phyloP scores from a whole-genome alignment of 164 flowering plant genomes.

The Cinnamomum micranthum region DNA sequence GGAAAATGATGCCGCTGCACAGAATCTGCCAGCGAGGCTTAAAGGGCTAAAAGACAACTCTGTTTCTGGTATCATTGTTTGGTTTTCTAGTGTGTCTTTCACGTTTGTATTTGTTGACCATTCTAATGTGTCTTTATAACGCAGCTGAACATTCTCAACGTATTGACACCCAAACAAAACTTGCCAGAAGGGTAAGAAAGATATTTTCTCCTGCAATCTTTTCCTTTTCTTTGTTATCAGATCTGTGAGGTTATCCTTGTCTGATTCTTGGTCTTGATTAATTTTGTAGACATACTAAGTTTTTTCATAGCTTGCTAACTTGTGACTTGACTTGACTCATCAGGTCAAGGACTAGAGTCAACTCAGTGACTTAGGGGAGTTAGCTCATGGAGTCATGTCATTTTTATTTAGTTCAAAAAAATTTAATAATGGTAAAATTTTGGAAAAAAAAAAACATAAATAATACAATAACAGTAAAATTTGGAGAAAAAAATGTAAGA shows the following conservation, averaged over 20 bases:
- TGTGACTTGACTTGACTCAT: no score
- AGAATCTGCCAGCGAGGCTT: conserved; percentile 7
- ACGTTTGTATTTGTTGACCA: neutral
- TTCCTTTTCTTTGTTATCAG: neutral
- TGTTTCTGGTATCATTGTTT: conserved; percentile 9
- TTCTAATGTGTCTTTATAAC: conserved; percentile 3
- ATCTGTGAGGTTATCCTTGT: neutral
- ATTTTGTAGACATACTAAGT: neutral
- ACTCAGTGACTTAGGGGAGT: no score
- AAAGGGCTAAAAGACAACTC: conserved; percentile 8
- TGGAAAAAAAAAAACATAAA: no score
- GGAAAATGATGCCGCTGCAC: conserved; percentile 13
- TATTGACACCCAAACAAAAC: conserved; percentile 56
- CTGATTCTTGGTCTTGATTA: neutral
- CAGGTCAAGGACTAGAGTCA: no score
- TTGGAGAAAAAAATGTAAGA: no score
- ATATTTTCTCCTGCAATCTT: neutral
- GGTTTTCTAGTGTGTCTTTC: conserved; percentile 3
- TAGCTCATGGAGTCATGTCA: no score
- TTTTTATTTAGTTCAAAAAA: no score
- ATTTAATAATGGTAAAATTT: no score
- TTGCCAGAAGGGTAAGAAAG: conserved; percentile 66
- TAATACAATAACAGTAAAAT: no score
- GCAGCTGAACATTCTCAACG: conserved; percentile 50
- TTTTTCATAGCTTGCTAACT: neutral